Base-by-base conservation (phyloP, 192 early-diverging fungal species). In the Coemansia sp. region DNA sequence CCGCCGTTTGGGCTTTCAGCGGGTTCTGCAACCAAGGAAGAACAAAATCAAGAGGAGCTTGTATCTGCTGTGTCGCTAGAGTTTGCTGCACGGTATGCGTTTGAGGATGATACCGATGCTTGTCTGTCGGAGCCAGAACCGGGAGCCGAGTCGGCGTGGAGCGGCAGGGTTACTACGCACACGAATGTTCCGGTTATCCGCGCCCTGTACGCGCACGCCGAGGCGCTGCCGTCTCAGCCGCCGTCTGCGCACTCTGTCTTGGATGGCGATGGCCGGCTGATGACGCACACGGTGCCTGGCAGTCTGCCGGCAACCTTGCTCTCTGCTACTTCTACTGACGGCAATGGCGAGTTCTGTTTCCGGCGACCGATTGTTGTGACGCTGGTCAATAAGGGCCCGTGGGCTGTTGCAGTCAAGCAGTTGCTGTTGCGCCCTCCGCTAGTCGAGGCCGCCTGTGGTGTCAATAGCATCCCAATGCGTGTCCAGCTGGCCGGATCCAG, bases 321-420 rank as follows among this genome's bases (percentile, higher is more conserved):
- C 2, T 36, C 37, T 1, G 43, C 56, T 15, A 42, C 41, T 26
- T 26, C 26, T 3, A 26, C 26, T 26, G 26, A 26, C 3, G 26
- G 26, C 26, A 26, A 26, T 21, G 49, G 67, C 43, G 74, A 71
- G 61, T 61, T 62, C 16, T 68, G 80, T n/a, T 77, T 82, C 71
- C 68, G 72, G 4, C 52, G 80, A 2, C 70, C 80, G 0, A 32
- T 82, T 13, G 63, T 65, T 0, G 74, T 77, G 15, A 68, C 37
- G 16, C 18, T 82, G 51, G 22, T 36, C 11, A 82, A 82, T 48
- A 8, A 49, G 0, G 80, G 74, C 3, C 74, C 80, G 0, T 77
- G 74, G 71, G 72, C 56, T 0, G 26, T 82, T 12, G 26, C 37
- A 0, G 42, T 82, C 4, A 63, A 71, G 19, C 8, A 8, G 2